These are phyloP conservation scores for Yamadazyma sp. DNA, from an alignment of 805 yeast genomes.

Conservation along the genomic window DNA sequence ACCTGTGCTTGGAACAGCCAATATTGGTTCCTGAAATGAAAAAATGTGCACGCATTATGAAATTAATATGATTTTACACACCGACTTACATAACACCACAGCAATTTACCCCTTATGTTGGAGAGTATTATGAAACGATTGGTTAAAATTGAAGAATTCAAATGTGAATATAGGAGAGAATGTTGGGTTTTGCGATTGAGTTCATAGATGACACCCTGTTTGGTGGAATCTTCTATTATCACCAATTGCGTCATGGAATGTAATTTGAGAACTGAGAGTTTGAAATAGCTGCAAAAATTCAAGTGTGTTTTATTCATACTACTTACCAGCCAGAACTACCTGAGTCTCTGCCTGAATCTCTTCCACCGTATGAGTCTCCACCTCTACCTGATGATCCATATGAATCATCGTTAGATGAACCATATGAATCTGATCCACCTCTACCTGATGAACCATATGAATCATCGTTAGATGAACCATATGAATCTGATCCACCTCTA, in stretches of 20 bases:
- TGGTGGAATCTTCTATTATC: neutral
- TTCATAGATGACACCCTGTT: neutral
- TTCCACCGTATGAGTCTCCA: slow-evolving; percentile 12
- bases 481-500: slow-evolving; percentile 16
- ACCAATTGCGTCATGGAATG: neutral
- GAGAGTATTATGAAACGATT: too few species aligned
- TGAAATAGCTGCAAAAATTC: too few species aligned
- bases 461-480: slow-evolving; percentile 20
- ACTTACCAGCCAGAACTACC: slow-evolving; percentile 19
- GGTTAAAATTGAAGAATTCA: too few species aligned
- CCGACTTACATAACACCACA: too few species aligned
- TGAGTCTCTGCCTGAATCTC: slow-evolving; percentile 18
- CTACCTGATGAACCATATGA: slow-evolving; percentile 27
- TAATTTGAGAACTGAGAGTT: neutral
- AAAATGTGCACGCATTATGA: too few species aligned
- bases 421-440: slow-evolving; percentile 20
- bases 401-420: slow-evolving; percentile 13
- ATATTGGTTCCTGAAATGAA: too few species aligned
- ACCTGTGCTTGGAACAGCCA: neutral
- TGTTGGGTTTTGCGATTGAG: neutral
- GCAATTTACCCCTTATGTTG: too few species aligned
- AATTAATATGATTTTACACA: too few species aligned
- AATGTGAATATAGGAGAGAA: too few species aligned
- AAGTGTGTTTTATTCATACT: slow-evolving; percentile 1
- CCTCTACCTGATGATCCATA: slow-evolving; percentile 11